phyloP scores from a whole-genome alignment of 768 basidiomycete genomes.

The Mycena latifolia region DNA sequence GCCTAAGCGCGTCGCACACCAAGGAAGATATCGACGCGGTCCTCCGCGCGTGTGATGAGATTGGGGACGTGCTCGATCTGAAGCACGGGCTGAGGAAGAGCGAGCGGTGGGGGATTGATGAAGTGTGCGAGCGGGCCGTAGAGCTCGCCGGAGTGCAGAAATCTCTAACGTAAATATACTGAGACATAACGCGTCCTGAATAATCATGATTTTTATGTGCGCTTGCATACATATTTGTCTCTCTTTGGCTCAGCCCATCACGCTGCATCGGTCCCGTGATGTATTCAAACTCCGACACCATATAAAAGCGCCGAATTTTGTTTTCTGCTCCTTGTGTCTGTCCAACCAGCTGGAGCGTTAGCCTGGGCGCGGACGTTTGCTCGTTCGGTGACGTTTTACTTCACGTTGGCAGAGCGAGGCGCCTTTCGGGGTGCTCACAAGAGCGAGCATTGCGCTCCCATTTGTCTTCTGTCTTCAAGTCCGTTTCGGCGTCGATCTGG shows the following conservation, averaged over 20 bases:
- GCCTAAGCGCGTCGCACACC: slow-evolving; percentile 94
- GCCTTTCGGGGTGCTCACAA: slow-evolving; percentile 28
- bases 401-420: slow-evolving; percentile 33
- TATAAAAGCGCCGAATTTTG: slow-evolving; percentile 1
- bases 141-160: slow-evolving; percentile 69
- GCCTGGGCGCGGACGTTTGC: slow-evolving; percentile 32
- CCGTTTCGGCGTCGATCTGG: slow-evolving; percentile 30
- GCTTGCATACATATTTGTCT: no score
- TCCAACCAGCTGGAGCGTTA: slow-evolving; percentile 25
- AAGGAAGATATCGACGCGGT: slow-evolving; percentile 95
- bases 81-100: slow-evolving; percentile 73
- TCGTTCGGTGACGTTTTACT: slow-evolving; percentile 29
- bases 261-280: not conserved
- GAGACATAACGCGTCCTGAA: no score
- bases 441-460: slow-evolving; percentile 15
- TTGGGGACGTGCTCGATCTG: slow-evolving; percentile 91
- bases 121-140: slow-evolving; percentile 76
- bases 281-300: not conserved
- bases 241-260: no score
- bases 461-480: slow-evolving; percentile 14
- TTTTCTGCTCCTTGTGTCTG: slow-evolving; percentile 23
- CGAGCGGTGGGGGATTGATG: slow-evolving; percentile 85
- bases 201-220: no score
- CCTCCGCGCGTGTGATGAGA: slow-evolving; percentile 89
- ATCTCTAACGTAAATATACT: no score